phyloP scores from a whole-genome alignment of 345 rosid genomes.

The Euclidium syriacum region DNA sequence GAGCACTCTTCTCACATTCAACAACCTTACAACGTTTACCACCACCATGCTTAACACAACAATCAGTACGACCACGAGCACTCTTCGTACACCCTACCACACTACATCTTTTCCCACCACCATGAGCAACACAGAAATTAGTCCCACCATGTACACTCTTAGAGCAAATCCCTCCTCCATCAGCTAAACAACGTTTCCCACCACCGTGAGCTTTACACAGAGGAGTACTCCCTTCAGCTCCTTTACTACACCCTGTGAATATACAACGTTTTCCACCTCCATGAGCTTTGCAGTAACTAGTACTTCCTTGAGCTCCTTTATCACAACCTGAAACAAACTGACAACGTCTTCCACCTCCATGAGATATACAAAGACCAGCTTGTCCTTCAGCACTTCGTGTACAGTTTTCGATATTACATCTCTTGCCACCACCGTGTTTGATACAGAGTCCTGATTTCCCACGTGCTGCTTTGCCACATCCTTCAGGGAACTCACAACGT shows the following conservation, averaged over 20 bases:
- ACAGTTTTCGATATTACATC: slow-evolving; percentile 74
- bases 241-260: slow-evolving; percentile 82
- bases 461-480: slow-evolving; percentile 84
- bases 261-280: slow-evolving; percentile 95
- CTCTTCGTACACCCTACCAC: slow-evolving; percentile 80
- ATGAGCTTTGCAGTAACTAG: slow-evolving; percentile 80
- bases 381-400: slow-evolving; percentile 91
- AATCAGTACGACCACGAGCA: slow-evolving; percentile 92
- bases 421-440: slow-evolving; percentile 91
- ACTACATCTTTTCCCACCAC: slow-evolving; percentile 89
- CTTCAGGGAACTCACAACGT: slow-evolving; percentile 59
- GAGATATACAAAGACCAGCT: slow-evolving; percentile 90
- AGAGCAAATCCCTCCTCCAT: slow-evolving; percentile 94
- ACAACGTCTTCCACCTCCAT: slow-evolving; percentile 94
- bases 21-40: slow-evolving; percentile 66
- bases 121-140: slow-evolving; percentile 85
- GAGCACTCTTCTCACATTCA: slow-evolving; percentile 90
- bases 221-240: slow-evolving; percentile 96
- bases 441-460: slow-evolving; percentile 91
- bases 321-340: slow-evolving; percentile 42
- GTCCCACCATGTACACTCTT: slow-evolving; percentile 96
- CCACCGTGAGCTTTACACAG: slow-evolving; percentile 96
- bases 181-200: slow-evolving; percentile 76
- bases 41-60: slow-evolving; percentile 90
- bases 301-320: slow-evolving; percentile 95